Evolutionary conservation across 1,284 basidiomycete genomes (phyloP), one percentile per base, ranked within the genome.

Genomic region (Malassezia yamatoensis): DNA sequence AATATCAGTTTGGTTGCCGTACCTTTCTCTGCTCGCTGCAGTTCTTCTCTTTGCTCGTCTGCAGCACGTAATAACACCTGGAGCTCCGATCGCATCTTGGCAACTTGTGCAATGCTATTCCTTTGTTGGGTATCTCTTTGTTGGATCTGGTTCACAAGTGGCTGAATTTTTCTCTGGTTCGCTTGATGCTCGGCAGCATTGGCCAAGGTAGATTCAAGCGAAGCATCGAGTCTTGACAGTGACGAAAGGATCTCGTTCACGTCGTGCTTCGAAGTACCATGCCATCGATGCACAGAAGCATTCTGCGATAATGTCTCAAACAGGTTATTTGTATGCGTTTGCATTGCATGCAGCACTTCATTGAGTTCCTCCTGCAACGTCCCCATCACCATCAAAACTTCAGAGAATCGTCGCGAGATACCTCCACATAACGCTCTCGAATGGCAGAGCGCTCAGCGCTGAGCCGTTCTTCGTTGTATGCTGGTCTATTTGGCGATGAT

Each of bases 31-130:
- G 64, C 66, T 2, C 50, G 48, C 16, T 59, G 49, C 32, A 64
- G 60, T 16, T 53, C 55, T 4, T 53, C 50, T 6, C 61, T 13
- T 46, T 66, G 59, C 3, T 56, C 54, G 20, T 55, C 53, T 1
- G 59, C 58, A 29, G 60, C 24, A 12, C 46, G 35, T n/a, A 61
- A 12, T 21, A 66, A 57, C 24, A 61, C 62, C n/a, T 55, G 43
- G 9, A 68, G 59, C 41, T 68, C 63, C 2, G 40, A 39, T 2
- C 60, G 53, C 37, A 68, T 59, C n/a, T 35, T 33, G 18, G 58
- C 54, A 18, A 68, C 32, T 24, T 59, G 58, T 1, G 60, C 34
- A 10, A 68, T 63, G 5, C 61, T 61, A 9, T 51, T 47, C 12
- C 60, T 46, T n/a, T 61, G 62, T 21, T 49, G 42, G 13, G 54